Evolutionary conservation across 257 asterid genomes (phyloP), one percentile per base, ranked within the genome.

Genomic region (Nicotiana sylvestris): DNA sequence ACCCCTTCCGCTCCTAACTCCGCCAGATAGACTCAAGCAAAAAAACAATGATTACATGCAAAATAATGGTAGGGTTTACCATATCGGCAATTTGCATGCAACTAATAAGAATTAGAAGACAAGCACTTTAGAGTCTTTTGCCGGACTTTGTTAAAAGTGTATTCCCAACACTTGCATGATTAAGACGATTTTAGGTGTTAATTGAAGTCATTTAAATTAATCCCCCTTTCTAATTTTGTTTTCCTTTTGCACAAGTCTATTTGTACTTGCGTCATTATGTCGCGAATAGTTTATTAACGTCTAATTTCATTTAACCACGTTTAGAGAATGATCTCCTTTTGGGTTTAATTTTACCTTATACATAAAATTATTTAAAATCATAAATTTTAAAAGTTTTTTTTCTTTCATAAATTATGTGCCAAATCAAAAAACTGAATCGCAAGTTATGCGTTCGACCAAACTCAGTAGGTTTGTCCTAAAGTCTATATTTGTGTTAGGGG

Each of bases 1-100:
- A 9, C 3, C 51, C 12, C 51, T 9, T 43, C 11, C 12, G 3
- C 3, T 43, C 12, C 51, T 43, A 43, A 8, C 51, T 43, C 51
- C 0, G 11, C 11, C 11, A 2, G 51, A 39, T 43, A 43, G 51
- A 39, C 2, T 8, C 51, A 43, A 8, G 11, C 10, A 43, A 8
- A 43, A 29, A 43, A 43, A 43, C 0, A 43, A 43, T 0, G 51
- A 43, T 8, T 8, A 43, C 49, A 39, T 80, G 53, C 6, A 7
- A 5, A 9, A 10, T 10, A 6, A 46, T 11, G 32, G 70, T 82
- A 60, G 90, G 91, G 87, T 77, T 86, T 12, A 37, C 79, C n/a
- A 68, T 12, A 32, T 55, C 61, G 65, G 57, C 80, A 43, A 70
- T 77, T 64, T 88, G 90, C 82, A 60, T 87, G 91, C 89, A 77